Base-by-base conservation (phyloP, 495 filamentous ascomycete species). In the Terfezia boudieri region DNA sequence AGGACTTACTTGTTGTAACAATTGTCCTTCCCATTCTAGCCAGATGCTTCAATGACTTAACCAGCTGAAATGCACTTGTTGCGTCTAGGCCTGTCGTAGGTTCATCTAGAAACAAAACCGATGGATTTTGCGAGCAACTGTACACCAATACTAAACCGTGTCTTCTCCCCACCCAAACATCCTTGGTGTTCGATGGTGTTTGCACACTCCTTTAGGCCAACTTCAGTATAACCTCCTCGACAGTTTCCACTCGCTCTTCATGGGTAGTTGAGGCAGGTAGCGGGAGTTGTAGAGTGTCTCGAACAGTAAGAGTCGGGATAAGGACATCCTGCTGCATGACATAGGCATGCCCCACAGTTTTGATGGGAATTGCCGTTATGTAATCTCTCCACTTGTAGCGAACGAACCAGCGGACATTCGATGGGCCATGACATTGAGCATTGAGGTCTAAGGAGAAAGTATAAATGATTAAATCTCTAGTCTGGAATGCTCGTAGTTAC, bases 271-370 rank as follows among this genome's bases (percentile, higher is more conserved):
- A 71, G 4, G 77, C 71, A 0, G 80, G 78, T 4, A 85, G 69
- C 22, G 82, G 74, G 26, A 86, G 70, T 56, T 84, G 76, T 46
- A 86, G 66, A 0, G 82, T 85, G 61, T 86, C 82, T 11, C 80
- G 70, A 20, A 86, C 82, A 1, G 82, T 84, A 37, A 86, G 64
- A 0, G 78, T 78, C 0, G 81, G 77, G 1, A 84, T 69, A 5
- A 85, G 67, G 46, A 83, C 71, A 64, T 86, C 82, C 52, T 85
- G 77, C 60, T 85, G 82, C 78, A 83, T 82, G 14, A 84, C 78
- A 66, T 84, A 85, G 56, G 82, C 78, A 57, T 77, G 77, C 32
- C 76, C 68, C 10, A 79, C 67, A 53, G 63, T 71, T 11, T 71
- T 65, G 16, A 79, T 65, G n/a, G 20, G 69, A 53, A 50, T 67